Evolutionary conservation across 495 filamentous ascomycete genomes (phyloP).

Genomic region (Thermochaetoides thermophila): DNA sequence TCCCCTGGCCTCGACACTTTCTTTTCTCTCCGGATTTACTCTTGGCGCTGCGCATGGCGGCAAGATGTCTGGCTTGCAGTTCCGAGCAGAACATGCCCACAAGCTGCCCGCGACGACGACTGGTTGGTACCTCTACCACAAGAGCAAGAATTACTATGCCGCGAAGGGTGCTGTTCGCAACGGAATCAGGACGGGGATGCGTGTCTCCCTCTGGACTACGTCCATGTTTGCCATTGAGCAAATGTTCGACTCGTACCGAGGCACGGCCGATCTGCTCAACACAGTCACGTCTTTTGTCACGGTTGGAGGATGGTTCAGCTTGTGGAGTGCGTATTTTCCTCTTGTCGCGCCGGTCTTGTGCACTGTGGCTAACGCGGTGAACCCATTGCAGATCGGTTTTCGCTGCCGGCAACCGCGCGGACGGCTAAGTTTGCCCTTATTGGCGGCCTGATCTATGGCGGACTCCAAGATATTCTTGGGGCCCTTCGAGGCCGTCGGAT

Average conservation of each 20-base stretch:
- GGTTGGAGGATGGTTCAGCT: constrained; percentile 71
- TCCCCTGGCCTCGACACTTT: constrained; percentile 39
- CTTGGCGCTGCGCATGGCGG: constrained; percentile 62
- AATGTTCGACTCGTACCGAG: constrained; percentile 62
- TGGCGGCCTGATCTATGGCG: constrained; percentile 64
- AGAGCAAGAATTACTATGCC: constrained; percentile 83
- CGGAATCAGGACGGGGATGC: constrained; percentile 61
- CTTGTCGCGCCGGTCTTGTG: not conserved
- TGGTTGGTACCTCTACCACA: constrained; percentile 96
- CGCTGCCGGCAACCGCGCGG: constrained; percentile 65
- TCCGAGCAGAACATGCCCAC: constrained; percentile 88
- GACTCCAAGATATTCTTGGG: constrained; percentile 47
- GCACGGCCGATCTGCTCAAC: constrained; percentile 55
- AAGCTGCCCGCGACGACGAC: constrained; percentile 63
- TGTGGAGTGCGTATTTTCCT: constrained; percentile 48
- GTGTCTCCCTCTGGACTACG: constrained; percentile 48
- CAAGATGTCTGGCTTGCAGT: constrained; percentile 57
- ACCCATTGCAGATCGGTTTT: constrained; percentile 53
- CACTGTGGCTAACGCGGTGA: constrained; percentile 5
- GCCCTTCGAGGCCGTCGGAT: constrained; percentile 50
- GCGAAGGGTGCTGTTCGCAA: constrained; percentile 60
- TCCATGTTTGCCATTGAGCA: constrained; percentile 68
- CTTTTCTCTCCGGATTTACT: constrained; percentile 47
- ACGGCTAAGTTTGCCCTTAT: constrained; percentile 68
- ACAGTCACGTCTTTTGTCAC: constrained; percentile 68